phyloP scores from a whole-genome alignment of 1,284 basidiomycete genomes.

The Ganoderma multipileum region DNA sequence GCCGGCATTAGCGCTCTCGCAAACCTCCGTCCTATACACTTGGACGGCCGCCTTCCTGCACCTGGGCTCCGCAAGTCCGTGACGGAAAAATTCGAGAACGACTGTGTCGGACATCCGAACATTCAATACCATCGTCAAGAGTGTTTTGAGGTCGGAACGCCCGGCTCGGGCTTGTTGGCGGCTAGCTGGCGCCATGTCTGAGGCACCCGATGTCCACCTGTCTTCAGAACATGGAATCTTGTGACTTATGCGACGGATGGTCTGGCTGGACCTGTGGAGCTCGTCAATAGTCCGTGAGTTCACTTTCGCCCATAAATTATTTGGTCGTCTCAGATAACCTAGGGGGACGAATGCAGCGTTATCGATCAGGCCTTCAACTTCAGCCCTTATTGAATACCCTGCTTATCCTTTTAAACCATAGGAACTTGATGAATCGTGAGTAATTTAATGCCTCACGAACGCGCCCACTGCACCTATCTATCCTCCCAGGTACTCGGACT shows the following conservation, averaged over 20 bases:
- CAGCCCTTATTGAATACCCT: conserved; percentile 37
- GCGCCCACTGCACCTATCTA: no score
- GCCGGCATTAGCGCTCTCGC: background rate
- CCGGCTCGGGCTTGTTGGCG: background rate
- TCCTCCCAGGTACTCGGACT: no score
- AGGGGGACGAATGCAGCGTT: no score
- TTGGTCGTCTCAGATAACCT: no score
- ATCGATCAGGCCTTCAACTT: no score
- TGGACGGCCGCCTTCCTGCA: background rate
- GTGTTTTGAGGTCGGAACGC: background rate
- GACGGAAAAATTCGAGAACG: background rate
- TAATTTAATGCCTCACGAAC: background rate
- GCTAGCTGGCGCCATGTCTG: no score
- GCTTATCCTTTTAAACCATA: conserved; percentile 44
- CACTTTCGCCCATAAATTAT: no score
- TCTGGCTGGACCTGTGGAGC: no score
- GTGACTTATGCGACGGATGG: background rate
- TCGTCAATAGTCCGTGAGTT: no score
- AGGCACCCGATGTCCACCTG: background rate
- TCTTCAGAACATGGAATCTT: background rate
- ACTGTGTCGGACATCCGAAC: background rate
- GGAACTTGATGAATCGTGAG: conserved; percentile 50
- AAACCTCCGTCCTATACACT: background rate
- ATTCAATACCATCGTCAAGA: background rate
- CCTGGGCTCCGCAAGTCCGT: background rate